Evolutionary conservation across 768 basidiomycete species (phyloP), one percentile per base, ranked within the genome.

Genomic region (Lanmaoa rubissima): DNA sequence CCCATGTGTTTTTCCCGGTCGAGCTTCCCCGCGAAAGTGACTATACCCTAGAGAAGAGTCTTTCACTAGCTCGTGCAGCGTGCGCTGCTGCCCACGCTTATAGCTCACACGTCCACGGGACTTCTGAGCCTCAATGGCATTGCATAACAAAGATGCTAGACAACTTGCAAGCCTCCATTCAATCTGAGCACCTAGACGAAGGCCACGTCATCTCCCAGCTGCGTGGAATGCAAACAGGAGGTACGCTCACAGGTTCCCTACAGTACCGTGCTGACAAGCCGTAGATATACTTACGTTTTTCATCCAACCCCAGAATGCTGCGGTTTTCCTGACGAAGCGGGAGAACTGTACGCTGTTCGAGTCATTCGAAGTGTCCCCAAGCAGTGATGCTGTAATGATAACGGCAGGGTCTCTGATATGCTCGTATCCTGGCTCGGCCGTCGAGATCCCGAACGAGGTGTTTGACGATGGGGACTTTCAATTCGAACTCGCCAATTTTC

Each of bases 221-320:
- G 12, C 1, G 28, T 14, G n/a, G 14, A 9, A 52, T 61, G 55
- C 24, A 19, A 26, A 10, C 24, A 4, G 48, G 58, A 45, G 54
- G 54, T 51, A 47, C 3, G 11, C 7, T 28, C 5, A 16, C 17
- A 13, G 12, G 7, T 31, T 48, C 32, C 17, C 13, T 10, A 19
- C 8, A 1, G 31, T 32, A 2, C 19, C 14, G 1, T 38, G 9
- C 43, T 58, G 12, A 60, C 19, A 39, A 21, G 13, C 41, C 4
- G 0, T 39, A 80, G 79, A 74, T 50, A 63, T 69, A 10, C 40
- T 77, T 9, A 62, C 65, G 14, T 64, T 79, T 38, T 70, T 71
- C n/a, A 69, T 81, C 19, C 66, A 65, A 21, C 66, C 66, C 6
- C 80, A 81, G 51, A 79, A 80, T 48, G 75, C 79, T 3, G 78